phyloP scores from a whole-genome alignment of 164 flowering plant species.

The Echeveria elegans region DNA sequence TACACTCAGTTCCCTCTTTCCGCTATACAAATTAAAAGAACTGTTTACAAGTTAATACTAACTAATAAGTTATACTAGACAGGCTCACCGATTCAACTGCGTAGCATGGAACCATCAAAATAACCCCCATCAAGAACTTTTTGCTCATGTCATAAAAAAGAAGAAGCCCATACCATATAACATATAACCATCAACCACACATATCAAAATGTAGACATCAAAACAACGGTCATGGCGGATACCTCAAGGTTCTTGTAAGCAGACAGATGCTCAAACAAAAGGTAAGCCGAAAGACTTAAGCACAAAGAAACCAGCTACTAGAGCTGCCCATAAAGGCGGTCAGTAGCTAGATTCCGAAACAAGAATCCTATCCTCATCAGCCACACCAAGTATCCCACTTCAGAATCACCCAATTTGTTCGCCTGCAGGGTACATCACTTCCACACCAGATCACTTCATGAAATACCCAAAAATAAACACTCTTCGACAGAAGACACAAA shows the following conservation, averaged over 20 bases:
- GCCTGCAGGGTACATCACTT: too few relatives aligned
- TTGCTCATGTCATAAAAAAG: conserved; percentile 29
- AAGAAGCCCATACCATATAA: neutral
- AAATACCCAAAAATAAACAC: too few relatives aligned
- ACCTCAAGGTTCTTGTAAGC: conserved; percentile 70
- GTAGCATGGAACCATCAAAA: conserved; percentile 95
- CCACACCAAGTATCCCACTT: neutral
- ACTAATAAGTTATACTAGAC: neutral
- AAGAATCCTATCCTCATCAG: conserved; percentile 14
- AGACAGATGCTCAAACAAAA: conserved; percentile 60
- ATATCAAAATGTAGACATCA: too few relatives aligned
- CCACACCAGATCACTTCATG: too few relatives aligned
- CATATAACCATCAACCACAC: neutral
- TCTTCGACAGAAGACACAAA: too few relatives aligned
- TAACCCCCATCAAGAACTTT: conserved; percentile 88
- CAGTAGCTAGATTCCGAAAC: conserved; percentile 14
- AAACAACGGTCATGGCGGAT: neutral
- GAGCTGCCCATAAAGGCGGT: conserved; percentile 55
- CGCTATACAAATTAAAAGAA: too few relatives aligned
- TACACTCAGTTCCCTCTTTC: too few relatives aligned
- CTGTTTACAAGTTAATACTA: too few relatives aligned
- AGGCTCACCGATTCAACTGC: conserved; percentile 80
- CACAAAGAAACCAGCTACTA: conserved; percentile 40
- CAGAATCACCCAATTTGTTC: too few relatives aligned
- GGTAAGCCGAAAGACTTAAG: conserved; percentile 51